phyloP scores from a whole-genome alignment of 441 rosid genomes.

The Omphalea diandra region DNA sequence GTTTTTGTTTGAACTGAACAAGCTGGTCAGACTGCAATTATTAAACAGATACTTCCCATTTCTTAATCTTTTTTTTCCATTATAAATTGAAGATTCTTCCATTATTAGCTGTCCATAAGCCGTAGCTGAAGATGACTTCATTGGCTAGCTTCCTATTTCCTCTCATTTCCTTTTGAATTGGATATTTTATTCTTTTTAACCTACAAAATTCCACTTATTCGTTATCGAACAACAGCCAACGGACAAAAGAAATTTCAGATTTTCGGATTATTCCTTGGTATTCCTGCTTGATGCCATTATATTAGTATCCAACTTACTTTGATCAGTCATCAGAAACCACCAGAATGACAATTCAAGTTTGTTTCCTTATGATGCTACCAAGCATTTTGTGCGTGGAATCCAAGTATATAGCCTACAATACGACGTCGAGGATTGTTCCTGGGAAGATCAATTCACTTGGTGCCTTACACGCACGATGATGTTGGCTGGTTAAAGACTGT shows the following conservation, averaged over 20 bases:
- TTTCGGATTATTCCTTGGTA: slow-evolving; percentile 6
- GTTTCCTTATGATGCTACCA: slow-evolving; percentile 25
- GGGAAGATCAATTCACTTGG: slow-evolving; percentile 93
- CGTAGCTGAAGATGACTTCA: too few relatives aligned
- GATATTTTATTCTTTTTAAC: slow-evolving; percentile 6
- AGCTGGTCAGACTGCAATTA: neutral
- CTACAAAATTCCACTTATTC: neutral
- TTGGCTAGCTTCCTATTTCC: too few relatives aligned
- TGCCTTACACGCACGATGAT: slow-evolving; percentile 93
- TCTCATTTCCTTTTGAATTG: neutral
- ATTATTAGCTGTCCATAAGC: too few relatives aligned
- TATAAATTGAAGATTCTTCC: too few relatives aligned
- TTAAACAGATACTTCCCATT: slow-evolving; percentile 4
- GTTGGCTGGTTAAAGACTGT: slow-evolving; percentile 99
- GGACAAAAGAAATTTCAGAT: neutral
- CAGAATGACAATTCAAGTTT: slow-evolving; percentile 36
- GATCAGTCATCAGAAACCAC: neutral
- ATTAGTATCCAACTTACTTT: neutral
- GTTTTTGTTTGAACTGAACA: too few relatives aligned
- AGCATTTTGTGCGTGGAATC: slow-evolving; percentile 50
- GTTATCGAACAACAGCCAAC: neutral
- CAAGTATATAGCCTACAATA: slow-evolving; percentile 73
- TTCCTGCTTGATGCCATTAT: neutral
- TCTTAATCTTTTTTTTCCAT: too few relatives aligned
- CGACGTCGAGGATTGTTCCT: slow-evolving; percentile 63